Conservation (phyloP, 805 yeast species). For the Wickerhamomyces alni region DNA sequence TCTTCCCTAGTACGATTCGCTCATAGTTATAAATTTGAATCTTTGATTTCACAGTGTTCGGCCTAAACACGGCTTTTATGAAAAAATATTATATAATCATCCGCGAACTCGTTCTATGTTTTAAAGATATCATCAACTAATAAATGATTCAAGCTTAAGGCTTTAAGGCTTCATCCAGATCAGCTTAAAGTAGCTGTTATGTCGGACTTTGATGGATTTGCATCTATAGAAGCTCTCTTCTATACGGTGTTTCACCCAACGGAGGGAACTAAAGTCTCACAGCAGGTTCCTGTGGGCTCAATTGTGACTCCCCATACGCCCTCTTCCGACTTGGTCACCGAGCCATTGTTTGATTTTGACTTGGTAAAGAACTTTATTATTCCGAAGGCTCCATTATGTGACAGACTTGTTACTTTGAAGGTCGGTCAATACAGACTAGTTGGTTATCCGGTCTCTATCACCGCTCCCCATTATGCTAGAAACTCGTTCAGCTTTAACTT, state of each 20-base stretch:
- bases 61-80: too few species aligned
- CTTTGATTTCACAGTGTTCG: too few species aligned
- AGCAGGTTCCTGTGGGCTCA: slow-evolving; percentile 83
- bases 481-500: slow-evolving; percentile 91
- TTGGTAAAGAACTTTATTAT: slow-evolving; percentile 84
- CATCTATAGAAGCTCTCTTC: slow-evolving; percentile 83
- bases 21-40: too few species aligned
- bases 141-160: not conserved
- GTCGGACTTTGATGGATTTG: slow-evolving; percentile 35
- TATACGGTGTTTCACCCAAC: slow-evolving; percentile 93
- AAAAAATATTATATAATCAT: too few species aligned
- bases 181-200: too few species aligned
- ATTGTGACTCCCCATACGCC: slow-evolving; percentile 33
- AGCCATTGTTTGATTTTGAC: slow-evolving; percentile 67
- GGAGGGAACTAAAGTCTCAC: slow-evolving; percentile 87
- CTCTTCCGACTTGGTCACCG: slow-evolving; percentile 26
- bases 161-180: too few species aligned
- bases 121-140: not conserved
- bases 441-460: slow-evolving; percentile 86
- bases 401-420: slow-evolving; percentile 69
- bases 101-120: not conserved
- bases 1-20: too few species aligned
- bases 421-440: slow-evolving; percentile 64
- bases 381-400: slow-evolving; percentile 90
- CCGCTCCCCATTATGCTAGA: slow-evolving; percentile 71